phyloP scores from a whole-genome alignment of 805 yeast species.

The Peterozyma toletana region DNA sequence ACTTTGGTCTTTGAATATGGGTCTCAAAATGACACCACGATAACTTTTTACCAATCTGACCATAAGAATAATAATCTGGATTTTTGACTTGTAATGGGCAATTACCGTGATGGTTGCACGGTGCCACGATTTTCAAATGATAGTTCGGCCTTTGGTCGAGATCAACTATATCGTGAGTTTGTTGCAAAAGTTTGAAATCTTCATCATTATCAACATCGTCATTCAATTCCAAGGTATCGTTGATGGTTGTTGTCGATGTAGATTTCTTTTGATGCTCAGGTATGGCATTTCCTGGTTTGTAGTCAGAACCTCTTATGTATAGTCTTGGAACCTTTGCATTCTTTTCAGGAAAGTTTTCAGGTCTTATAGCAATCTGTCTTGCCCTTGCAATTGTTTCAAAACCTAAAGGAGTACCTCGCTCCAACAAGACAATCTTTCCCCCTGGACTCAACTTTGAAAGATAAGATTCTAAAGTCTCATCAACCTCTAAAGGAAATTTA shows the following conservation, averaged over 20 bases:
- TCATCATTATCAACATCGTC: constrained; percentile 14
- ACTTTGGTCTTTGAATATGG: constrained; percentile 70
- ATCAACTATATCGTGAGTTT: constrained; percentile 1
- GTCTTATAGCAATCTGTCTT: constrained; percentile 83
- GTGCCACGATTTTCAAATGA: constrained; percentile 70
- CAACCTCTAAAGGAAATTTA: constrained; percentile 68
- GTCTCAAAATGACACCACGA: constrained; percentile 74
- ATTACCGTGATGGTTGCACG: constrained; percentile 80
- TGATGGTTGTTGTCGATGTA: constrained; percentile 1
- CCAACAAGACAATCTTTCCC: constrained; percentile 75
- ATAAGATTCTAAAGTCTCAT: constrained; percentile 52
- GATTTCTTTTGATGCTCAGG: constrained; percentile 19
- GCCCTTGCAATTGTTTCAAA: constrained; percentile 87
- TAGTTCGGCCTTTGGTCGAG: constrained; percentile 23
- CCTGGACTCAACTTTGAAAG: constrained; percentile 62
- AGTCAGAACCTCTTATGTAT: constrained; percentile 43
- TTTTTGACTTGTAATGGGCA: constrained; percentile 83
- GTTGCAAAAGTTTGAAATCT: not conserved
- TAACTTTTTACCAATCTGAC: constrained; percentile 48
- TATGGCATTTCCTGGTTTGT: constrained; percentile 30
- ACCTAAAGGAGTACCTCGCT: constrained; percentile 86
- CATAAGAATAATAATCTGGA: constrained; percentile 53
- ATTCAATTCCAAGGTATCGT: constrained; percentile 9
- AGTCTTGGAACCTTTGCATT: constrained; percentile 65
- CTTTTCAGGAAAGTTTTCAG: constrained; percentile 54